Base-by-base conservation (phyloP, 192 early-diverging fungal species). In the Coemansia sp. region DNA sequence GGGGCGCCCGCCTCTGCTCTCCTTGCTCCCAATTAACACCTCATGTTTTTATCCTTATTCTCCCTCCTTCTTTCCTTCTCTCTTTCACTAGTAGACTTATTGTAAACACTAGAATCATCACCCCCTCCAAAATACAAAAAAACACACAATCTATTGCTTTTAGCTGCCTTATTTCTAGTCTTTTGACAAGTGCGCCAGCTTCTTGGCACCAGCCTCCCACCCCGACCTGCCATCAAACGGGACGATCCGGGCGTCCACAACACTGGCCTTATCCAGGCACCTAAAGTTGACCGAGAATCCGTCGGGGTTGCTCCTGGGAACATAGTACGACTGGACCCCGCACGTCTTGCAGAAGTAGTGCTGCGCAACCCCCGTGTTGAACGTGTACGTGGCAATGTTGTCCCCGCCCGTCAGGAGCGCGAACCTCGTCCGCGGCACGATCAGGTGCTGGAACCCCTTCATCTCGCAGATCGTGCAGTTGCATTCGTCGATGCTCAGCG, bases 261-360 rank as follows among this genome's bases (percentile, higher is more conserved):
- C 70, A n/a, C 75, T 72, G 9, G 58, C 32, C n/a, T 59, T 19
- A 19, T 78, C 72, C 9, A 86, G 58, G 57, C 79, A 83, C n/a
- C 72, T 57, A 44, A 76, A 75, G 54, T 79, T 86, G 54, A 84
- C 64, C 15, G 81, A 79, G 54, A 61, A 77, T 10, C 75, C 77
- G 54, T 86, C 82, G 8, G 85, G 85, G 56, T 86, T 84, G 64
- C 76, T 79, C 15, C 85, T 68, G 1, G 85, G 85, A 8, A 86
- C 59, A 39, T 86, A 86, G 61, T 67, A 84, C 2, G 78, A 71
- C 67, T 72, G 61, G 19, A 86, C 69, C 0, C 85, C 85, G 61
- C 85, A 86, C 2, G 67, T 79, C 21, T 69, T 69, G 67, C 85
- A 86, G 52, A 86, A 84, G 32, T 75, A 81, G 64, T 86, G 85